These are phyloP conservation scores for Liriodendron chinense DNA, from an alignment of 164 flowering plant genomes.

Conservation along the genomic window DNA sequence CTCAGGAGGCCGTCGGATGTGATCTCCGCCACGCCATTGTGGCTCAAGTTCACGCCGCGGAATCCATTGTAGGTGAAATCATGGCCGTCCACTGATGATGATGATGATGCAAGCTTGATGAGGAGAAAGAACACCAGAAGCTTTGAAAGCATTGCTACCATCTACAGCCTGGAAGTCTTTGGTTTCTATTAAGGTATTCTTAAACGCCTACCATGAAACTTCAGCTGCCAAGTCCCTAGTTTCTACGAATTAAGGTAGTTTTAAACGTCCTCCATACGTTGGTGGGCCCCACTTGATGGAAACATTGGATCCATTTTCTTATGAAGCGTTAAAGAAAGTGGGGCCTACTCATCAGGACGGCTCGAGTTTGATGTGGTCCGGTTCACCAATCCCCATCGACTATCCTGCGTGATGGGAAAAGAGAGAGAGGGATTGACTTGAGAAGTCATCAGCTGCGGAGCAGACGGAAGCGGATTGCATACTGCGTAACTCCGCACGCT, in stretches of 20 bases:
- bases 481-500: too few relatives aligned
- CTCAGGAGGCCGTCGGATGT: slow-evolving; percentile 10
- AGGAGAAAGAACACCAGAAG: neutral
- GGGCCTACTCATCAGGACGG: too few relatives aligned
- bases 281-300: neutral
- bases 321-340: too few relatives aligned
- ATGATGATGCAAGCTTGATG: neutral
- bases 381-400: too few relatives aligned
- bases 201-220: neutral
- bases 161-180: neutral
- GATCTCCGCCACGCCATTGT: slow-evolving; percentile 9
- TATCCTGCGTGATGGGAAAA: too few relatives aligned
- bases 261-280: neutral
- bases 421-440: too few relatives aligned
- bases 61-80: neutral
- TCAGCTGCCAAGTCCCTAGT: neutral
- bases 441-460: too few relatives aligned
- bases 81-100: neutral
- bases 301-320: too few relatives aligned
- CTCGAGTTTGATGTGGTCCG: too few relatives aligned
- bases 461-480: too few relatives aligned
- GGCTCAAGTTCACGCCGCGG: neutral
- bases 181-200: neutral
- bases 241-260: neutral
- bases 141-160: neutral